Percentiles rank a stretch among this genome's conserved stretches.
These are phyloP conservation scores for Sphaerulina populicola DNA, from an alignment of 2,329 filamentous ascomycete species.

Conservation along the genomic window DNA sequence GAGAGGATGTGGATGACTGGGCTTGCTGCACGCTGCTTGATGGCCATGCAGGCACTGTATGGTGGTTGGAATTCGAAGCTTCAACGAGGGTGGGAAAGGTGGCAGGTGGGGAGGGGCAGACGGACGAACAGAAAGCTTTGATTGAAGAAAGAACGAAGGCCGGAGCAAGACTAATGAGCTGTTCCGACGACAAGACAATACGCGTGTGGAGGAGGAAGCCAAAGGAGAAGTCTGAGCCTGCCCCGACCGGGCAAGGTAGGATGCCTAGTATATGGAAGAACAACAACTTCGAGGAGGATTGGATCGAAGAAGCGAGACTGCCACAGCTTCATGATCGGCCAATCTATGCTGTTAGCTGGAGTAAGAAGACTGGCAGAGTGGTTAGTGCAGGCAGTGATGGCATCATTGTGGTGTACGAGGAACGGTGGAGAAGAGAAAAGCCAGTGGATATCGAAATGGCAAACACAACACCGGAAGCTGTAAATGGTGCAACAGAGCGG, in stretches of 20 bases:
- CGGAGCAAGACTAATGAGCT: conserved; percentile 62
- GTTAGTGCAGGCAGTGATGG: conserved; percentile 89
- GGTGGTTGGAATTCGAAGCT: conserved; percentile 66
- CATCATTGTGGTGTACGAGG: conserved; percentile 67
- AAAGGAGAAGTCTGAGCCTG: conserved; percentile 42
- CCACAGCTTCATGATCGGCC: conserved; percentile 69
- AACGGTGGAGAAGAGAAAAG: conserved; percentile 40
- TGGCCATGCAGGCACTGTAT: conserved; percentile 79
- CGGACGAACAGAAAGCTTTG: conserved; percentile 31
- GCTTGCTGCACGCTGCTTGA: conserved; percentile 73
- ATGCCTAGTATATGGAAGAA: conserved; percentile 88
- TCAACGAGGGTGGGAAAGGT: conserved; percentile 31
- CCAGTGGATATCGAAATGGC: conserved; percentile 24
- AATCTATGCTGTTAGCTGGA: conserved; percentile 82
- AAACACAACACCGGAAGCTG: conserved; percentile 16
- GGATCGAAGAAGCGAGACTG: conserved; percentile 68
- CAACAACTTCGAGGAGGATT: conserved; percentile 64
- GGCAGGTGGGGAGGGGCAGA: conserved; percentile 9
- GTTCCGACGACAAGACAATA: conserved; percentile 73
- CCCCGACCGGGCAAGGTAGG: conserved; percentile 45
- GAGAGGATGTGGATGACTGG: conserved; percentile 91
- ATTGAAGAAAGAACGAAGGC: conserved; percentile 35
- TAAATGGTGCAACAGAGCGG: conserved; percentile 6
- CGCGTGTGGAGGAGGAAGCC: conserved; percentile 66
- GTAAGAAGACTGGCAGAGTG: conserved; percentile 62